A percentile compares a stretch with the other conserved stretches of the same genome.
These are phyloP conservation scores for Leptomonas seymouri DNA, from an alignment of 208 protist species.

Conservation along the genomic window DNA sequence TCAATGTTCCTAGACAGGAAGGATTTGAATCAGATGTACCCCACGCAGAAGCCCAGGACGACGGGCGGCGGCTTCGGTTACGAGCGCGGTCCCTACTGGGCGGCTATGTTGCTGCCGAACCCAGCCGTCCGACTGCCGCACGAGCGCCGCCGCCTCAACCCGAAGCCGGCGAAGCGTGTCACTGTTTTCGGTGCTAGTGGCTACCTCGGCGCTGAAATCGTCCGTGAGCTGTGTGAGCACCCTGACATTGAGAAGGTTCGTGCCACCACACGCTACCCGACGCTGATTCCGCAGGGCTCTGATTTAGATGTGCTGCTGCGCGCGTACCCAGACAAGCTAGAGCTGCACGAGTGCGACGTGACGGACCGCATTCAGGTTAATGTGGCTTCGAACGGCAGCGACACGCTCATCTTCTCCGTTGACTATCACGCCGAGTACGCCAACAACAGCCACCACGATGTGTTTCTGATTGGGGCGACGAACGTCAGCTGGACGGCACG, in stretches of 20 bases:
- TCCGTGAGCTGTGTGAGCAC: conserved; percentile 90
- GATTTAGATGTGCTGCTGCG: conserved; percentile 88
- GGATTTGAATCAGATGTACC: conserved; percentile 91
- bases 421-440: conserved; percentile 91
- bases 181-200: conserved; percentile 89
- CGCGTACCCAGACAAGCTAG: conserved; percentile 88
- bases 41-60: conserved; percentile 86
- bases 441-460: conserved; percentile 93
- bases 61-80: conserved; percentile 91
- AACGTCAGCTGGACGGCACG: conserved; percentile 93
- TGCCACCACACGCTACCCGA: conserved; percentile 89
- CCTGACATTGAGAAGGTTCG: conserved; percentile 90
- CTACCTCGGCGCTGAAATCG: conserved; percentile 90
- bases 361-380: conserved; percentile 93
- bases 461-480: conserved; percentile 86
- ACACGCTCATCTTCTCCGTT: conserved; percentile 92
- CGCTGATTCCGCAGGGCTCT: conserved; percentile 85
- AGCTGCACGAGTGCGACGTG: conserved; percentile 93
- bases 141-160: conserved; percentile 87
- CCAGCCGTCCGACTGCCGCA: conserved; percentile 88
- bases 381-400: conserved; percentile 89
- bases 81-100: conserved; percentile 89
- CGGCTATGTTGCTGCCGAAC: conserved; percentile 88
- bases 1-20: conserved; percentile 92
- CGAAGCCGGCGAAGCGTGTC: conserved; percentile 86